These are phyloP conservation scores for Zhuliangozyma blackwelliae DNA, from an alignment of 1,139 yeast genomes.

Conservation along the genomic window DNA sequence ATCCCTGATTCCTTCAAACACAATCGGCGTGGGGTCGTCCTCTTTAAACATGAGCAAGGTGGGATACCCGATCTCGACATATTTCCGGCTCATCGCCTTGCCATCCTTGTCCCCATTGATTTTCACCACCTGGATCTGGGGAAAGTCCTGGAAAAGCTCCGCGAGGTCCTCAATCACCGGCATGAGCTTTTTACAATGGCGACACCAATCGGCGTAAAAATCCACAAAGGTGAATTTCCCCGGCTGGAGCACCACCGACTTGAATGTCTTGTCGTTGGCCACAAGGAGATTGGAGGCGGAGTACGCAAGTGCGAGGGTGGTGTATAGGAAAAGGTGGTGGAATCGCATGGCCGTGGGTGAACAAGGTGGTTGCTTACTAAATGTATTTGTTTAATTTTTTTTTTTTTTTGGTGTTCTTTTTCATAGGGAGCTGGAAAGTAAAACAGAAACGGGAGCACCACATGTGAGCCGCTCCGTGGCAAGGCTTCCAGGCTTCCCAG, in stretches of 20 bases:
- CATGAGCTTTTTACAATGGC: conserved; percentile 65
- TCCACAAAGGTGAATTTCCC: conserved; percentile 67
- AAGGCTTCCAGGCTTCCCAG: no score
- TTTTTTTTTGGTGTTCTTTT: no score
- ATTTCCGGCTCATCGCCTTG: conserved; percentile 49
- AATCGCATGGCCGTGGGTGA: no score
- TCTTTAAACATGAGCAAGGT: conserved; percentile 56
- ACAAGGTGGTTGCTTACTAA: no score
- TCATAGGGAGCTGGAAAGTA: no score
- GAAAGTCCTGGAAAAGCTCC: conserved; percentile 40
- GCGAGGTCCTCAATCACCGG: conserved; percentile 64
- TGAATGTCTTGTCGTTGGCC: conserved; percentile 47
- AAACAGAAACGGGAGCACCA: no score
- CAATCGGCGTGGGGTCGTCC: conserved; percentile 44
- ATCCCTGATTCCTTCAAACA: conserved; percentile 47
- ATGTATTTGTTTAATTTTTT: no score
- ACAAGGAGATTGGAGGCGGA: conserved; percentile 16
- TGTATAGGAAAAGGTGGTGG: no score
- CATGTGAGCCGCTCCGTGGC: no score
- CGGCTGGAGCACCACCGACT: conserved; percentile 48
- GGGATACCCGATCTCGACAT: conserved; percentile 61
- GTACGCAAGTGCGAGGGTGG: conserved; percentile 1
- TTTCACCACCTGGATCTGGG: conserved; percentile 51
- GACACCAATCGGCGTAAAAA: conserved; percentile 79
- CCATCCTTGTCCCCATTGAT: conserved; percentile 67